A percentile compares a stretch with the other conserved stretches of the same genome.
phyloP scores from a whole-genome alignment of 768 basidiomycete species.

The Leccinum variicolor region DNA sequence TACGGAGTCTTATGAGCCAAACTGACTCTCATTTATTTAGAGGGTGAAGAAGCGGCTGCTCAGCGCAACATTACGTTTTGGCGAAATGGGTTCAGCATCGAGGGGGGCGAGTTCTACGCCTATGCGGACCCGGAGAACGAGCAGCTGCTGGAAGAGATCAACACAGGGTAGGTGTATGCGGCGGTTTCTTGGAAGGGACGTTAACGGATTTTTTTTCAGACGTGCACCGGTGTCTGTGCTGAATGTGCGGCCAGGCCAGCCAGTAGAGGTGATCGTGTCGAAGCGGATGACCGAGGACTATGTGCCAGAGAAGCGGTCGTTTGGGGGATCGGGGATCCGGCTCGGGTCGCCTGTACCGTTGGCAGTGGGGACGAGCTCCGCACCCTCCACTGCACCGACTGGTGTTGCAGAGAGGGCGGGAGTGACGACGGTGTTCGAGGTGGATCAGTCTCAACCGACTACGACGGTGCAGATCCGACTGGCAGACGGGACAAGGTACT shows the following conservation, averaged over 20 bases:
- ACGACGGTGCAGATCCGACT: constrained; percentile 89
- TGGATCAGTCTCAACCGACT: constrained; percentile 71
- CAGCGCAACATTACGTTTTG: constrained; percentile 85
- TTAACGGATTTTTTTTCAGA: constrained; percentile 33
- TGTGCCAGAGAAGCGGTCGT: constrained; percentile 53
- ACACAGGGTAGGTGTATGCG: constrained; percentile 58
- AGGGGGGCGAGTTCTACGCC: constrained; percentile 80
- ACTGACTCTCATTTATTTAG: background rate
- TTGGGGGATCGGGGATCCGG: constrained; percentile 73
- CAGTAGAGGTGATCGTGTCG: constrained; percentile 77
- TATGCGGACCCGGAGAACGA: constrained; percentile 80
- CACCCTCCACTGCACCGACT: no score
- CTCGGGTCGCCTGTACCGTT: constrained; percentile 75
- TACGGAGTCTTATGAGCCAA: background rate
- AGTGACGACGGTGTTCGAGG: no score
- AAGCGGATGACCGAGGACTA: constrained; percentile 73
- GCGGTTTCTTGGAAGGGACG: background rate
- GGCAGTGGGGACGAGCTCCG: no score
- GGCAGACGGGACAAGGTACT: constrained; percentile 84
- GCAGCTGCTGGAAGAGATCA: constrained; percentile 69
- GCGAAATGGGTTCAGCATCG: constrained; percentile 86
- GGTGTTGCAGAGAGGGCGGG: no score
- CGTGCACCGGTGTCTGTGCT: constrained; percentile 77
- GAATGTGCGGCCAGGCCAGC: constrained; percentile 71
- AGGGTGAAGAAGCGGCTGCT: constrained; percentile 49